Evolutionary conservation across 75 land plant species (phyloP).

Genomic region (Cunninghamia lanceolata): DNA sequence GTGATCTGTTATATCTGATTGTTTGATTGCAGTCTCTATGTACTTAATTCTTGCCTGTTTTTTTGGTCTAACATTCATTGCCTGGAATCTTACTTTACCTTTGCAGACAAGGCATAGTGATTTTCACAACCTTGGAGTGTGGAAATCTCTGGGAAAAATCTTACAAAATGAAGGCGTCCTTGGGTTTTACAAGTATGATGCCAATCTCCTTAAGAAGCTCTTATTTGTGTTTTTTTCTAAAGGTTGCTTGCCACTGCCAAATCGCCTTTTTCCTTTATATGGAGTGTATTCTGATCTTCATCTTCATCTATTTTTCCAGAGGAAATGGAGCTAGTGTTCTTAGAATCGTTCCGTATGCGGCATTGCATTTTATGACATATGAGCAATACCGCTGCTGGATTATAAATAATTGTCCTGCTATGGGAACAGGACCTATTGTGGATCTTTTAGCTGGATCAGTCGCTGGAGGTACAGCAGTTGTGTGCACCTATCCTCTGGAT

Average conservation of each 20-base stretch:
- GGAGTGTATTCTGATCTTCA: background rate
- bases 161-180: slow-evolving; percentile 67
- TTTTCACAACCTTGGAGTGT: slow-evolving; percentile 74
- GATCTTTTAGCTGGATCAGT: slow-evolving; percentile 95
- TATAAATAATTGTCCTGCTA: slow-evolving; percentile 44
- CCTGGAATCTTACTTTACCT: background rate
- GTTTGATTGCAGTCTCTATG: background rate
- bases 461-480: slow-evolving; percentile 98
- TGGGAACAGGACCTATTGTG: slow-evolving; percentile 78
- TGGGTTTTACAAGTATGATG: slow-evolving; percentile 84
- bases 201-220: background rate
- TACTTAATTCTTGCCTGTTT: background rate
- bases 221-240: background rate
- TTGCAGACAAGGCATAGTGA: slow-evolving; percentile 72
- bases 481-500: slow-evolving; percentile 95
- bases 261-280: background rate
- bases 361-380: slow-evolving; percentile 92
- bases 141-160: slow-evolving; percentile 58
- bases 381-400: slow-evolving; percentile 89
- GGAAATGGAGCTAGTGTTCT: slow-evolving; percentile 99
- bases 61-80: background rate
- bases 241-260: background rate
- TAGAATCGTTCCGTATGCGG: slow-evolving; percentile 98
- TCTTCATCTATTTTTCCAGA: slow-evolving; percentile 33
- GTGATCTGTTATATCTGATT: background rate